Conservation (phyloP, 441 rosid genomes). For the Pelargonium australe region DNA sequence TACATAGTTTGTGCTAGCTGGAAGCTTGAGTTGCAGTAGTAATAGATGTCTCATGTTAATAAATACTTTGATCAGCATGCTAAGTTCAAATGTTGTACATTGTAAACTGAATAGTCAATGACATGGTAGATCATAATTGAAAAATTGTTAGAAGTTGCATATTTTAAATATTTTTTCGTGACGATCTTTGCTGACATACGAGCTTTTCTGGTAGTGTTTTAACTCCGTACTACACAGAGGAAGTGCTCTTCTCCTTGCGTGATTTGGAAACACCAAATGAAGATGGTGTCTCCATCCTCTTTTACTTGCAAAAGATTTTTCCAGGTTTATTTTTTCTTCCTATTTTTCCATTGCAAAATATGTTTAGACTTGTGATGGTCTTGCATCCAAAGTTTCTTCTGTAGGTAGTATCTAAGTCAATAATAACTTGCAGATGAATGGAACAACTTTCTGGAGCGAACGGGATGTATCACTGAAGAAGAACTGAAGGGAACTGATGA, state of each 20-base stretch:
- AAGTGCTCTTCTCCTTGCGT: constrained; percentile 76
- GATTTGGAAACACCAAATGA: constrained; percentile 81
- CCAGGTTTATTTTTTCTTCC: constrained; percentile 54
- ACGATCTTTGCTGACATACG: background rate
- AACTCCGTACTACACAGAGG: constrained; percentile 97
- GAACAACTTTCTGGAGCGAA: constrained; percentile 87
- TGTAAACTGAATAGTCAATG: background rate
- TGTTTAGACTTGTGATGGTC: constrained; percentile 5
- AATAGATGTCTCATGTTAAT: background rate
- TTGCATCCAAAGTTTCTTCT: constrained; percentile 10
- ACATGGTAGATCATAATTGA: background rate
- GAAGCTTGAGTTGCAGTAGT: background rate
- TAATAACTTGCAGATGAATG: constrained; percentile 70
- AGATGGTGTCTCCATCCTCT: constrained; percentile 96
- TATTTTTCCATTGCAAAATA: constrained; percentile 2
- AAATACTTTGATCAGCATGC: no score
- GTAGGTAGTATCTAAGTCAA: constrained; percentile 6
- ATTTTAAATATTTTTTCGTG: background rate
- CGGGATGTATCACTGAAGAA: constrained; percentile 49
- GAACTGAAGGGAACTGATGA: constrained; percentile 55
- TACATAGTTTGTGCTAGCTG: background rate
- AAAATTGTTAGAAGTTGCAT: background rate
- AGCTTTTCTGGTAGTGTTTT: constrained; percentile 54
- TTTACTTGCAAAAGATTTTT: constrained; percentile 95
- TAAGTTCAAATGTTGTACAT: no score